A percentile compares a stretch with the other conserved stretches of the same genome.
Evolutionary conservation across 129 eudicot genomes (phyloP).

Genomic region (Ambrosia trifida): DNA sequence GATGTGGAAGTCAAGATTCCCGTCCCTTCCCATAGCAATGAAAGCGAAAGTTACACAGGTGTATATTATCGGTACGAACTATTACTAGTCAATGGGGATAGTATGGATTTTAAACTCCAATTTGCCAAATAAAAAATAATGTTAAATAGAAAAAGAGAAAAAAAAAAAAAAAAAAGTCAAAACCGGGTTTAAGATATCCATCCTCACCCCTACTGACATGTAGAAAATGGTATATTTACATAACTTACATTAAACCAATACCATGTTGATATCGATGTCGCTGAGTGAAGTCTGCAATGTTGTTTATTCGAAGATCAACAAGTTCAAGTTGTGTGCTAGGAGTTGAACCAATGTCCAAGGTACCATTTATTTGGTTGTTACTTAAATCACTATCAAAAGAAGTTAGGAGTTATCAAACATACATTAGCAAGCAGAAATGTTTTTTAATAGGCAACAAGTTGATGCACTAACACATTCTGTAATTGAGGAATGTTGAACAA

Average conservation of each 20-base stretch:
- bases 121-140: too few species aligned
- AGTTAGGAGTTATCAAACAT: slow-evolving; percentile 26
- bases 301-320: slow-evolving; percentile 62
- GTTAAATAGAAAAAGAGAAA: too few species aligned
- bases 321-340: slow-evolving; percentile 57
- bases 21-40: too few species aligned
- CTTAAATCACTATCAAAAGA: slow-evolving; percentile 33
- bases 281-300: slow-evolving; percentile 17
- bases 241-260: slow-evolving; percentile 28
- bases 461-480: slow-evolving; percentile 55
- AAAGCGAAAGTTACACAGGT: too few species aligned
- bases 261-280: background rate
- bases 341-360: slow-evolving; percentile 51
- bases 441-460: background rate
- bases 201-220: background rate
- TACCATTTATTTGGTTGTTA: slow-evolving; percentile 57
- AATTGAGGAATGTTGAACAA: slow-evolving; percentile 56
- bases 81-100: too few species aligned
- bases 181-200: background rate
- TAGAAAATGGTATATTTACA: background rate
- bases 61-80: too few species aligned
- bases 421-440: slow-evolving; percentile 30
- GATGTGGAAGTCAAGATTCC: too few species aligned
- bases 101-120: too few species aligned
- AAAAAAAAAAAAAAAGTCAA: background rate